Evolutionary conservation across 148 eudicot genomes (phyloP).

Genomic region (Cornus suecica): DNA sequence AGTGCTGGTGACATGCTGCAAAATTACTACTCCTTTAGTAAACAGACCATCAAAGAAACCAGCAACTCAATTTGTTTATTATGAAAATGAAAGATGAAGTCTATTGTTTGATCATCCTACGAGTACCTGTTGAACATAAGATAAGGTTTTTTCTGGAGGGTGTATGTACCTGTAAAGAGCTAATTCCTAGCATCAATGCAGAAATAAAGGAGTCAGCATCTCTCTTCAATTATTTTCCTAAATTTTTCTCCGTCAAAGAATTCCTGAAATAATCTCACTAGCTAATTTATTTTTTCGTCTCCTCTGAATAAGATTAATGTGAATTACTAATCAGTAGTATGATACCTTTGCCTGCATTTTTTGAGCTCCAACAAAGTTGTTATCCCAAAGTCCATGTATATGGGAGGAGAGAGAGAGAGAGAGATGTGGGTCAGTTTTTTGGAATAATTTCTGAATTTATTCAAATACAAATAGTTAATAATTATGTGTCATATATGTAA

Average conservation of each 20-base stretch:
- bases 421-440: no score
- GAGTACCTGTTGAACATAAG: not conserved
- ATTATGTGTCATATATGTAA: no score
- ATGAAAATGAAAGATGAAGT: not conserved
- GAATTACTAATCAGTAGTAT: not conserved
- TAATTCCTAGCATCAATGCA: slow-evolving; percentile 68
- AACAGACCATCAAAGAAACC: slow-evolving; percentile 47
- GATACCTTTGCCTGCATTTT: slow-evolving; percentile 63
- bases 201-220: slow-evolving; percentile 81
- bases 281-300: not conserved
- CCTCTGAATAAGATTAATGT: not conserved
- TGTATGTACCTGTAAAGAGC: slow-evolving; percentile 54
- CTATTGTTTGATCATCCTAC: not conserved
- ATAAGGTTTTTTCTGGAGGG: slow-evolving; percentile 49
- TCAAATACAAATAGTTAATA: no score
- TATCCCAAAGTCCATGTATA: no score
- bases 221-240: slow-evolving; percentile 55
- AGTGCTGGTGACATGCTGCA: slow-evolving; percentile 65
- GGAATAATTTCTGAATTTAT: no score
- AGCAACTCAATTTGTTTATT: not conserved
- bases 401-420: no score
- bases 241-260: slow-evolving; percentile 47
- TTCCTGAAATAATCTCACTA: slow-evolving; percentile 39
- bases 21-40: slow-evolving; percentile 57
- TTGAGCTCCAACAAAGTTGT: slow-evolving; percentile 78